Base-by-base conservation (phyloP, 2,329 filamentous ascomycete genomes). In the Penicillium sp. region DNA sequence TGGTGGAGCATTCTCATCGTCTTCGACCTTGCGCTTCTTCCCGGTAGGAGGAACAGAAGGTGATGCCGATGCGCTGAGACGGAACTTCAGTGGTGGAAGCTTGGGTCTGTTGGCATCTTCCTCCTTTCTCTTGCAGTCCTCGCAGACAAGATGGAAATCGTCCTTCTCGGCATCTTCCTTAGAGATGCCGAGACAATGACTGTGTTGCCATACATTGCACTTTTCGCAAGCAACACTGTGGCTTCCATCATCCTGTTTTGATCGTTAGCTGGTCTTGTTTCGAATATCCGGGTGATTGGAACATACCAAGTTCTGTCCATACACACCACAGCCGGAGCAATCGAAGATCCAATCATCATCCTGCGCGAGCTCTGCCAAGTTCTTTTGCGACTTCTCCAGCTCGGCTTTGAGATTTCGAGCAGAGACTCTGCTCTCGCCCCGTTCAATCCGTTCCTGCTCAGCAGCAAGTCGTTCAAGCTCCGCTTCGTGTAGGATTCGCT, bases 161-260 rank as follows among this genome's bases (percentile, higher is more conserved):
- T 89, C 83, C 41, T 84, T 79, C 56, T 95, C 92, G 0, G 90
- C 91, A 54, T 91, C 87, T 52, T 80, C 75, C 61, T 95, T 81
- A 40, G 81, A 80, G 55, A 97, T 87, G 35, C 85, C 86, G 52
- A 95, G 81, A 65, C 93, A 98, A 62, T 87, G 89, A 76, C 90
- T 95, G 66, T 98, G 93, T 67, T 97, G 92, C 93, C 93, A 98
- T 42, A 95, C 86, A 65, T 86, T 95, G 75, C 93, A 98, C 58
- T 79, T 84, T 66, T 98, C 93, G 71, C 93, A 98, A 25, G 91
- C 88, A 56, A 98, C 84, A 66, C 90, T 95, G 66, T 95, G 91
- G 6, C 89, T 86, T 31, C 93, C 93, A 66, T 97, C 93, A 62
- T 98, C 93, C 78, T 81, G 54, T 13, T 6, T 6, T 25, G 28